phyloP scores from a whole-genome alignment of 768 basidiomycete genomes.

The Tulasnella sp. region DNA sequence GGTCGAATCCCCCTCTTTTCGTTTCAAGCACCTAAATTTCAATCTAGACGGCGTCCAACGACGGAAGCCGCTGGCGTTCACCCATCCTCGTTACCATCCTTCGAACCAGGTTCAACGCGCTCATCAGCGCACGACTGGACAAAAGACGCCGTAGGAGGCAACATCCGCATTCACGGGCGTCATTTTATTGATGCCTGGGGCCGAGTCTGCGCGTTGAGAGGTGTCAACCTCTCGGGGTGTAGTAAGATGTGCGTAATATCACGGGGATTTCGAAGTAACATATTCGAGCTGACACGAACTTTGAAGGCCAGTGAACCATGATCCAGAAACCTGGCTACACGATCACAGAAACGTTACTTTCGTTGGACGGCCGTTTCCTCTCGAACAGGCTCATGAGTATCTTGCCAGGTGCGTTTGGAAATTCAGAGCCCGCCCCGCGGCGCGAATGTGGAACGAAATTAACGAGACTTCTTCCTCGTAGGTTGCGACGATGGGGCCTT shows the following conservation, averaged over 20 bases:
- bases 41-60: neutral
- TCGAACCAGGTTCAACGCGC: constrained; percentile 5
- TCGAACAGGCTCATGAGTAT: constrained; percentile 81
- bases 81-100: neutral
- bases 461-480: neutral
- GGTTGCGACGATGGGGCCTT: constrained; percentile 76
- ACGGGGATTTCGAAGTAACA: neutral
- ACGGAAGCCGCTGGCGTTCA: neutral
- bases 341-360: constrained; percentile 65
- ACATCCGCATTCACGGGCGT: constrained; percentile 54
- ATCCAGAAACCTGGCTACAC: constrained; percentile 59
- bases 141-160: constrained; percentile 44
- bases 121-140: constrained; percentile 71
- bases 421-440: neutral
- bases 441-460: neutral
- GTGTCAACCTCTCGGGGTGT: constrained; percentile 77
- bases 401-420: constrained; percentile 43
- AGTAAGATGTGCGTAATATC: constrained; percentile 62
- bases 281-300: neutral
- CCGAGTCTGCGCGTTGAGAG: constrained; percentile 70
- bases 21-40: neutral
- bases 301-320: constrained; percentile 57
- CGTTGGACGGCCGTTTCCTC: constrained; percentile 83
- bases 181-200: constrained; percentile 77
- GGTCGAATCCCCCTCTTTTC: neutral